Evolutionary conservation across 805 yeast genomes (phyloP), one percentile per base, ranked within the genome.

Genomic region (Dipodascus geniculatus): DNA sequence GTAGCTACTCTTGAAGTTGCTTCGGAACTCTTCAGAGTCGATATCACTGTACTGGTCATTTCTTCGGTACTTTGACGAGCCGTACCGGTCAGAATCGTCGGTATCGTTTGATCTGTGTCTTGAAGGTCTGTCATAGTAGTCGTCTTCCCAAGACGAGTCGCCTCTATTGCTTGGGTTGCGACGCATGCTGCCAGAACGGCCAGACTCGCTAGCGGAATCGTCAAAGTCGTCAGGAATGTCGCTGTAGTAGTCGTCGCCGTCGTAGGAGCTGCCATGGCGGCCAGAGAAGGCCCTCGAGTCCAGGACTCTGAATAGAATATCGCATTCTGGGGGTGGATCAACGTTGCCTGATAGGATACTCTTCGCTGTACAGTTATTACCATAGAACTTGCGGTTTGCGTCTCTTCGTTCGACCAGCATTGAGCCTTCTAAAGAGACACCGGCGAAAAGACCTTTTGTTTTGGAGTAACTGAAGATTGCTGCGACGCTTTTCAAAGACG

Each of bases 381-480:
- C 98, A 66, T 91, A 91, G 65, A 91, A 91, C 71, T 91, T 91
- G 64, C 96, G 77, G 70, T 91, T 91, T 23, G 98, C 96, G 63
- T 93, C 98, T 71, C 98, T 80, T 73, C 99, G 85, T 71, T 93
- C 99, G n/a, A 93, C 76, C 55, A 93, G 80, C 16, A 91, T 96
- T 1, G 97, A 89, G 28, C 99, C 99, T 71, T 91, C 99, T 52
- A 91, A 77, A 1, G 98, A 91, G 19, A 91, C 95, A 65, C 99
- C 99, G 0, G 99, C 99, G 71, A 87, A 91, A 51, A 93, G 76
- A 58, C 99, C 99, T 68, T 93, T 91, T 2, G 96, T 89, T 69
- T 93, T 91, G 11, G 97, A 87, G 71, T 93, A 91, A 1, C 97
- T 74, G 66, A 91, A 91, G 17, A 91, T 83, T 3, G 98, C 95